A percentile compares a stretch with the other conserved stretches of the same genome.
Conservation (phyloP, 805 yeast genomes). For the Monosporozyma solicola region DNA sequence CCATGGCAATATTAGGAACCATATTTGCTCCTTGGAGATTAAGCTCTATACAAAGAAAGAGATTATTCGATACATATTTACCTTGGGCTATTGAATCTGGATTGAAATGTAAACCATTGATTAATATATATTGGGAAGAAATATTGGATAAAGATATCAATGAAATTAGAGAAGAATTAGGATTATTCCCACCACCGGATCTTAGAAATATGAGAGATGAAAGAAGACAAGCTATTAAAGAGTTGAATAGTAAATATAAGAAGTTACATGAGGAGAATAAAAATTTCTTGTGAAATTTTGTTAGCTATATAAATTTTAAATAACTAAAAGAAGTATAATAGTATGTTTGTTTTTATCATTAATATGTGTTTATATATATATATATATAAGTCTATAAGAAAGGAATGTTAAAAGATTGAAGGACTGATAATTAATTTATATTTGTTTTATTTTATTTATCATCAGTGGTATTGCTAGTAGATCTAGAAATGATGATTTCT, state of each 20-base stretch:
- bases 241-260: conserved; percentile 22
- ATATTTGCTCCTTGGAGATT: conserved; percentile 79
- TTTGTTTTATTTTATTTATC: background rate
- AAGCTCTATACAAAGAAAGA: conserved; percentile 48
- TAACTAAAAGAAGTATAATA: background rate
- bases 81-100: conserved; percentile 86
- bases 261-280: background rate
- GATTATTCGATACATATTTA: conserved; percentile 61
- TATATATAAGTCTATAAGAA: background rate
- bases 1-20: conserved; percentile 93
- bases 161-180: conserved; percentile 61
- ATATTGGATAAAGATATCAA: conserved; percentile 61
- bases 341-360: background rate
- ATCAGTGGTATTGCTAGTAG: background rate
- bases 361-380: background rate
- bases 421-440: too few relatives aligned
- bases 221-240: conserved; percentile 15
- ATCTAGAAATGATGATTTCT: background rate
- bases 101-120: conserved; percentile 59
- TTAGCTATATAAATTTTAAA: background rate
- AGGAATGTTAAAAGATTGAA: background rate
- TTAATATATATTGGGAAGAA: conserved; percentile 90
- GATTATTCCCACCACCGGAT: conserved; percentile 72
- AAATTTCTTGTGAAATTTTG: background rate
- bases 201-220: conserved; percentile 53